Evolutionary conservation across 2,329 filamentous ascomycete species (phyloP).

Genomic region (Aspergillus sp.): DNA sequence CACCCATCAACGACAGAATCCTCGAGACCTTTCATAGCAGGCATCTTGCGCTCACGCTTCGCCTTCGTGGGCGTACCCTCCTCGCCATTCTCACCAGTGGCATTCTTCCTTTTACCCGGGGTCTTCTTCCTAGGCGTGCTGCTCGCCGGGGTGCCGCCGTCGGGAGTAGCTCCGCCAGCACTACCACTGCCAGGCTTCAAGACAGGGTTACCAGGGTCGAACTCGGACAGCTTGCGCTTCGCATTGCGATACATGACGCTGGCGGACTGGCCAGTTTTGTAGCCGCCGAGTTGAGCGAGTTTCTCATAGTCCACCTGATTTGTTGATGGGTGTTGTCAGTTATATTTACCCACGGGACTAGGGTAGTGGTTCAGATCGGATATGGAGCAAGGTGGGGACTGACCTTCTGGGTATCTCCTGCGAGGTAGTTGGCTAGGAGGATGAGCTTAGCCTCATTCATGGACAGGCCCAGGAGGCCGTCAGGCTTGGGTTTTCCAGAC

Average conservation of each 20-base stretch:
- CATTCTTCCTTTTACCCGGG: conserved; percentile 16
- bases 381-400: not conserved
- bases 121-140: conserved; percentile 8
- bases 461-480: conserved; percentile 11
- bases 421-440: conserved; percentile 11
- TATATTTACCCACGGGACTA: too few relatives aligned
- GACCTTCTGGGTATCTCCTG: conserved; percentile 11
- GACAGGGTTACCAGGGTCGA: not conserved
- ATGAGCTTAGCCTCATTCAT: conserved; percentile 12
- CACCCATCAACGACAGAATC: not conserved
- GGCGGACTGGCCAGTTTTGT: conserved; percentile 31
- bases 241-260: conserved; percentile 27
- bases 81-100: not conserved
- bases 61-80: conserved; percentile 8
- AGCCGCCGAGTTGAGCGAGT: conserved; percentile 27
- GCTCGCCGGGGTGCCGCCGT: not conserved
- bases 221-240: conserved; percentile 29
- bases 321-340: not conserved
- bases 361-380: not conserved
- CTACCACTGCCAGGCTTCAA: not conserved
- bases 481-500: conserved; percentile 10
- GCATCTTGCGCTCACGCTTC: conserved; percentile 16
- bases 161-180: not conserved
- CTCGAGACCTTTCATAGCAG: conserved; percentile 10
- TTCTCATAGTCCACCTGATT: conserved; percentile 32